These are phyloP conservation scores for Dysphania ambrosioides DNA, from an alignment of 148 eudicot species.

Conservation along the genomic window DNA sequence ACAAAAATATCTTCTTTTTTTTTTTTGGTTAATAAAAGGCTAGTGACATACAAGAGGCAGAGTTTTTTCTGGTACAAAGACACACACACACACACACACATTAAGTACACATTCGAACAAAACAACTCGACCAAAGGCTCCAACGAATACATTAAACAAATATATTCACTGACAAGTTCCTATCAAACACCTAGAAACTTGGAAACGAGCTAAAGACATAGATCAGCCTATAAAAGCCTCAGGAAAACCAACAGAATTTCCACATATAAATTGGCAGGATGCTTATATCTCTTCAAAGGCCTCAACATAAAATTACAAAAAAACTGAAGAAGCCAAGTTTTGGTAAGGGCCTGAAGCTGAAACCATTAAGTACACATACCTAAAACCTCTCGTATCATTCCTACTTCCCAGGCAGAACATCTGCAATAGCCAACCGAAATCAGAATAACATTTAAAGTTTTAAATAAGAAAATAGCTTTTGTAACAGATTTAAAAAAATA, in stretches of 20 bases:
- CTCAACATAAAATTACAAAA: background rate
- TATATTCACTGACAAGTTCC: too few species aligned
- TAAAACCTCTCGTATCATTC: constrained; percentile 89
- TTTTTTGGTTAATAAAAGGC: too few species aligned
- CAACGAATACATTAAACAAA: too few species aligned
- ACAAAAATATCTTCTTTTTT: too few species aligned
- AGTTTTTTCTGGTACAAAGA: too few species aligned
- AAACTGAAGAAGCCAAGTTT: background rate
- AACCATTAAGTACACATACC: constrained; percentile 37
- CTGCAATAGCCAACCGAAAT: constrained; percentile 42
- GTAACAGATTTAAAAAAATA: too few species aligned
- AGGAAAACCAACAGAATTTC: background rate
- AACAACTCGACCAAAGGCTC: too few species aligned
- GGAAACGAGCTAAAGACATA: too few species aligned
- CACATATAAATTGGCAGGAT: background rate
- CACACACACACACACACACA: too few species aligned
- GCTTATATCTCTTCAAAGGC: background rate
- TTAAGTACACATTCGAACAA: too few species aligned
- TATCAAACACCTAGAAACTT: too few species aligned
- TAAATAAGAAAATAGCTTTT: background rate
- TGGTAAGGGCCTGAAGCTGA: background rate
- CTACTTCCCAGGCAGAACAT: constrained; percentile 96
- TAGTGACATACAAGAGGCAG: too few species aligned
- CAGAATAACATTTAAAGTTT: background rate
- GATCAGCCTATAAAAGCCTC: background rate